Evolutionary conservation across 805 yeast species (phyloP).

Genomic region (Spathaspora hagerdaliae): DNA sequence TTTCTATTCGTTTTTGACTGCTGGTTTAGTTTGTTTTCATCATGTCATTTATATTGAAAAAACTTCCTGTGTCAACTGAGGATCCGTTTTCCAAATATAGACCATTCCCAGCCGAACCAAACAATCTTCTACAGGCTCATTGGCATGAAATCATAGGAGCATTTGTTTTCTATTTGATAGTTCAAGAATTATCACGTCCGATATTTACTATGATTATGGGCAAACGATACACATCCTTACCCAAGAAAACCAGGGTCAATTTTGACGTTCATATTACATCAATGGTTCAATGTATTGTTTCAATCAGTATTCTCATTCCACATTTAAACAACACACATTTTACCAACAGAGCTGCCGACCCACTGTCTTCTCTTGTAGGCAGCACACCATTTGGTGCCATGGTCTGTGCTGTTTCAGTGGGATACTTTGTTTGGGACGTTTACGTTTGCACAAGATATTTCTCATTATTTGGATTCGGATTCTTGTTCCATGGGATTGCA

Average conservation of each 20-base stretch:
- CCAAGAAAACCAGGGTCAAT: slow-evolving; percentile 51
- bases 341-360: slow-evolving; percentile 34
- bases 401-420: slow-evolving; percentile 67
- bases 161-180: slow-evolving; percentile 52
- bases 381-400: slow-evolving; percentile 73
- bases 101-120: slow-evolving; percentile 46
- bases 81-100: slow-evolving; percentile 44
- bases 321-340: slow-evolving; percentile 56
- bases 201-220: slow-evolving; percentile 51
- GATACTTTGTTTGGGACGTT: slow-evolving; percentile 92
- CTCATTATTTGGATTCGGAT: slow-evolving; percentile 74
- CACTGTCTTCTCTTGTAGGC: slow-evolving; percentile 48
- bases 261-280: slow-evolving; percentile 92
- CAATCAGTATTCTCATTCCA: slow-evolving; percentile 59
- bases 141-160: slow-evolving; percentile 72
- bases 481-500: slow-evolving; percentile 77
- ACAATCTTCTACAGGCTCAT: slow-evolving; percentile 47
- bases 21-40: background rate
- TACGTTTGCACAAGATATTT: slow-evolving; percentile 61
- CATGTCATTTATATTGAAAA: slow-evolving; percentile 1
- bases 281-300: slow-evolving; percentile 72
- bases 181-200: slow-evolving; percentile 51
- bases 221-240: slow-evolving; percentile 46
- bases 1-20: no score
- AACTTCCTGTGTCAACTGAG: slow-evolving; percentile 21